Evolutionary conservation across 805 yeast genomes (phyloP).

Genomic region (Lipomyces mesembrius): DNA sequence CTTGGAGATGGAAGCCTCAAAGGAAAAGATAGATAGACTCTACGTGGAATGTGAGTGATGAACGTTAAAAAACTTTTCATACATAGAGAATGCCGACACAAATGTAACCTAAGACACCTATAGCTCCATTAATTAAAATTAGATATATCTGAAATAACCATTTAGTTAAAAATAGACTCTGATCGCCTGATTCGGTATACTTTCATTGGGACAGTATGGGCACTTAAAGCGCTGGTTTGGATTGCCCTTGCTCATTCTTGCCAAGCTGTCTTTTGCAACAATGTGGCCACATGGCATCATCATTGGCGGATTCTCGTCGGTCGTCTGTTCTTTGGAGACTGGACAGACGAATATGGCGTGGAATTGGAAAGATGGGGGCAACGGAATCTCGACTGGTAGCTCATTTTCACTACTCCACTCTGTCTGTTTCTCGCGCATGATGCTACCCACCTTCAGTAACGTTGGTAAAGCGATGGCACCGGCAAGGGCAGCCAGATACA

Average conservation of each 20-base stretch:
- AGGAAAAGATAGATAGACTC: constrained; percentile 43
- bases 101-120: constrained; percentile 16
- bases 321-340: constrained; percentile 68
- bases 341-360: constrained; percentile 77
- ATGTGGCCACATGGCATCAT: constrained; percentile 68
- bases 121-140: constrained; percentile 6
- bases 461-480: constrained; percentile 60
- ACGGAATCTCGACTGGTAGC: constrained; percentile 62
- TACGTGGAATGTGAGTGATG: background rate
- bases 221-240: constrained; percentile 62
- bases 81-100: background rate
- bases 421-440: constrained; percentile 49
- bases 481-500: constrained; percentile 56
- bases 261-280: constrained; percentile 59
- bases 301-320: constrained; percentile 65
- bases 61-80: background rate
- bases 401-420: constrained; percentile 65
- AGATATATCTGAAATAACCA: background rate
- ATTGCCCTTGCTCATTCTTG: constrained; percentile 51
- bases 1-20: constrained; percentile 81
- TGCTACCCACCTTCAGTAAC: constrained; percentile 55
- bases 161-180: constrained; percentile 51
- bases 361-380: constrained; percentile 59
- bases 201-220: constrained; percentile 69
- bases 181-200: constrained; percentile 50